Conservation (phyloP, 345 rosid species). For the Geranium rotundifolium region DNA sequence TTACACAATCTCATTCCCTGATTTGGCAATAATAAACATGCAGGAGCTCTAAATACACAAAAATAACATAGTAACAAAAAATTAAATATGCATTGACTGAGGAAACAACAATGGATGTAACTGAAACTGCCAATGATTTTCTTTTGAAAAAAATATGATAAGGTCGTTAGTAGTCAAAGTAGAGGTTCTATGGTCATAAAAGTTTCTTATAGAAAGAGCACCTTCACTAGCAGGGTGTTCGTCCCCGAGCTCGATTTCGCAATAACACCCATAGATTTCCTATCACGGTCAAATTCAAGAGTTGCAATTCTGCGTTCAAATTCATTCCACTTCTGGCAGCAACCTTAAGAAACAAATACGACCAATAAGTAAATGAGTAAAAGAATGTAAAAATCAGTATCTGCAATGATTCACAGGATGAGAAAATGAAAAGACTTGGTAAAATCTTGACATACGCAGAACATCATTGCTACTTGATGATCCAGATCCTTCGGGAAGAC, state of each 20-base stretch:
- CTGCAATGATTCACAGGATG: neutral
- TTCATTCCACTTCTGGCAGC: slow-evolving; percentile 57
- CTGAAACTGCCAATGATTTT: neutral
- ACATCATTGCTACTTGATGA: slow-evolving; percentile 30
- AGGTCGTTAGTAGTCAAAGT: no score
- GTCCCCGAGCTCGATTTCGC: slow-evolving; percentile 63
- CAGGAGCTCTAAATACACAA: neutral
- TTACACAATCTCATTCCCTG: neutral
- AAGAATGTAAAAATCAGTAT: neutral
- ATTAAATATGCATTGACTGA: neutral
- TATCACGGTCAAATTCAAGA: slow-evolving; percentile 81
- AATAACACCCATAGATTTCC: slow-evolving; percentile 98
- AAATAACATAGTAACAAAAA: no score
- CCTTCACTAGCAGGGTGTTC: slow-evolving; percentile 84
- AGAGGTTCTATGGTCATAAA: neutral
- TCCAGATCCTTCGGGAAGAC: slow-evolving; percentile 44
- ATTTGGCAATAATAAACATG: neutral
- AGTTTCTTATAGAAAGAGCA: slow-evolving; percentile 8
- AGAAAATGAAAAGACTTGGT: neutral
- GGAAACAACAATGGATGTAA: neutral
- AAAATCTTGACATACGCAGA: slow-evolving; percentile 35
- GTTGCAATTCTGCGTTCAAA: slow-evolving; percentile 77
- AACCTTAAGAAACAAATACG: slow-evolving; percentile 30
- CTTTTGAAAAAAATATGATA: no score
- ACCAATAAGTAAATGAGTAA: neutral